phyloP scores from a whole-genome alignment of 2,329 filamentous ascomycete genomes.

The Penicillium sp. region DNA sequence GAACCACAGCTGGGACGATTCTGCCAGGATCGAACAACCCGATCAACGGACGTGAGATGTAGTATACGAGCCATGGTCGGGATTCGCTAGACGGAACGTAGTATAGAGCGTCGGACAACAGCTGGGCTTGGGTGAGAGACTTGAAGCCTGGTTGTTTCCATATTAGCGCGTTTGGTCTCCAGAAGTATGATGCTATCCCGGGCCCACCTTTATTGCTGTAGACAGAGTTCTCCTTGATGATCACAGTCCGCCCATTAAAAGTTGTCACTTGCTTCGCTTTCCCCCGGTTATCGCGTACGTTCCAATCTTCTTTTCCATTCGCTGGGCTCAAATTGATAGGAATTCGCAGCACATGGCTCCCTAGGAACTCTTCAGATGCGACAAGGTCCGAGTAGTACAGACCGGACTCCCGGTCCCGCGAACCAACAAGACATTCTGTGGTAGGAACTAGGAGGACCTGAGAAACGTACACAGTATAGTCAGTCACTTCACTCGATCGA shows the following conservation, averaged over 20 bases:
- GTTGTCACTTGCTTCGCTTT: conserved; percentile 95
- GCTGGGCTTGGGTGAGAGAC: conserved; percentile 79
- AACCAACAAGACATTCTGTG: conserved; percentile 85
- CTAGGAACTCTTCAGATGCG: conserved; percentile 88
- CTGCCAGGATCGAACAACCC: conserved; percentile 76
- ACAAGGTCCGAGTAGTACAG: conserved; percentile 74
- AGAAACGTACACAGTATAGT: conserved; percentile 6
- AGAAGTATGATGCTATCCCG: conserved; percentile 2
- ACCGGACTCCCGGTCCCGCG: conserved; percentile 82
- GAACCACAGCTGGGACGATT: conserved; percentile 62
- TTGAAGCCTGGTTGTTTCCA: conserved; percentile 68
- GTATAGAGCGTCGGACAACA: conserved; percentile 80
- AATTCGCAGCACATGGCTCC: conserved; percentile 91
- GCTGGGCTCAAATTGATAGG: conserved; percentile 53
- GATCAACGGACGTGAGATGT: conserved; percentile 83
- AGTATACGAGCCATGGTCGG: conserved; percentile 94
- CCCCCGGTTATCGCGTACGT: conserved; percentile 78
- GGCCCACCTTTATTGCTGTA: conserved; percentile 92
- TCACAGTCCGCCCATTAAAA: conserved; percentile 85
- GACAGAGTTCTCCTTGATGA: conserved; percentile 87
- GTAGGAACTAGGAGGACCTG: conserved; percentile 85
- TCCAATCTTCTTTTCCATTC: conserved; percentile 56
- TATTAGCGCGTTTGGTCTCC: conserved; percentile 19
- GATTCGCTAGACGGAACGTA: conserved; percentile 86
- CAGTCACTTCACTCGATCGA: conserved; percentile 15